These are phyloP conservation scores for Scenedesmus sp. DNA, from an alignment of 163 green algal genomes.

Conservation along the genomic window DNA sequence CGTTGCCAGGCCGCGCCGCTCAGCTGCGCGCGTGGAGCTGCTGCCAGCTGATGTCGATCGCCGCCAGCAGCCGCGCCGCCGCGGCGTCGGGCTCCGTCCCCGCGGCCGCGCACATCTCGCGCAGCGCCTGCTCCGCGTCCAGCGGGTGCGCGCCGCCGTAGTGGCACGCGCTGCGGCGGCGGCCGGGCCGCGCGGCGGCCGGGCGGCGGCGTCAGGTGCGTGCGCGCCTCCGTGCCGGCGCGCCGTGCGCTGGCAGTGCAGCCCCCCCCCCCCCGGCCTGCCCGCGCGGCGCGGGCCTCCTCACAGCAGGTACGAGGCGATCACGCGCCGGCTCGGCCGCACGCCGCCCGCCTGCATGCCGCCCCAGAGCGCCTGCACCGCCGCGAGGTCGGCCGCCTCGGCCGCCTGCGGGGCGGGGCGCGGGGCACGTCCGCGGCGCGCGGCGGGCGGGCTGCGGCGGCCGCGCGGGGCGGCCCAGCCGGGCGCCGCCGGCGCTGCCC, in stretches of 20 bases:
- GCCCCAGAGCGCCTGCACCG: conserved; percentile 26
- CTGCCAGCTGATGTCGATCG: conserved; percentile 45
- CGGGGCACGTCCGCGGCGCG: not conserved
- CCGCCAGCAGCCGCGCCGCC: conserved; percentile 4
- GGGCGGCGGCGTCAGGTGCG: no score
- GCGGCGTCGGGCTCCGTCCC: conserved; percentile 15
- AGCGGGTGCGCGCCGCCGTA: conserved; percentile 34
- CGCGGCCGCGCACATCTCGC: conserved; percentile 34
- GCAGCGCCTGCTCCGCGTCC: conserved; percentile 29
- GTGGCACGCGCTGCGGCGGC: conserved; percentile 28
- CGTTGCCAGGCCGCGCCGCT: no score
- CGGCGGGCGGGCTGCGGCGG: not conserved
- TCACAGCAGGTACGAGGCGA: conserved; percentile 31
- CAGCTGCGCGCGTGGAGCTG: conserved; percentile 34
- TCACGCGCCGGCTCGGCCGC: conserved; percentile 15
- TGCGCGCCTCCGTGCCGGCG: no score
- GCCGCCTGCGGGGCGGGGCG: conserved; percentile 12
- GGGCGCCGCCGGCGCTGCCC: not conserved
- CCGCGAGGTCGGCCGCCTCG: conserved; percentile 21
- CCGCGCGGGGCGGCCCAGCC: not conserved
- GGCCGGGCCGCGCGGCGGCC: no score
- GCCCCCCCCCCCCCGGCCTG: no score
- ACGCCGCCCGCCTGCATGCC: conserved; percentile 6
- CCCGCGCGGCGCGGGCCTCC: no score
- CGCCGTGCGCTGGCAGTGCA: no score